Evolutionary conservation across 1,284 basidiomycete genomes (phyloP), one percentile per base, ranked within the genome.

Genomic region (Leccinum insolens): DNA sequence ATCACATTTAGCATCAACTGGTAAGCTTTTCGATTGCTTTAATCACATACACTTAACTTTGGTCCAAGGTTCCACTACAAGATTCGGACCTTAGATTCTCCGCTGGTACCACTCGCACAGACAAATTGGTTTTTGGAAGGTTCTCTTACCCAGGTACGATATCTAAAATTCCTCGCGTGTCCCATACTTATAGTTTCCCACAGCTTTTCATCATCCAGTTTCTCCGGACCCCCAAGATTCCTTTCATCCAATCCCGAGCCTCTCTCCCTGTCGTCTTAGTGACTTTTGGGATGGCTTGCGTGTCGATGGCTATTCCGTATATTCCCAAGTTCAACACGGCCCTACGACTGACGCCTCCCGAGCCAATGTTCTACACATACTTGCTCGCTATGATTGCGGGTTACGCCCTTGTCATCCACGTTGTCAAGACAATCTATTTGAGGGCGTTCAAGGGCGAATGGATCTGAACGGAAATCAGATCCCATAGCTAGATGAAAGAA

Each of bases 131-230:
- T 77, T 63, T 72, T 77, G 57, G 76, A 77, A 60, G 76, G 76
- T 17, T 77, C 76, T 60, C 61, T 77, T 62, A 80, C 76, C 7
- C 77, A 77, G 72, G 76, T 77, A 75, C 61, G 69, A 20, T 28
- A 44, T 39, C 14, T 5, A 11, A 20, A 15, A 20, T 61, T 4
- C 7, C 4, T 20, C 11, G 22, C n/a, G 25, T 22, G 5, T 31
- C 9, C 7, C 9, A 17, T 57, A 4, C 41, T 72, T 14, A 77
- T 22, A 12, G 2, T 22, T 39, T n/a, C 11, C 20, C 22, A n/a
- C 66, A 77, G 76, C 74, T 77, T 28, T 77, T 77, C 41, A 77
- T 77, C 41, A 80, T 77, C 22, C 76, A 77, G 52, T 79, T 80
- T 65, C 75, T 77, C 8, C 72, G 76, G 65, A 77, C 76, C 7